Conservation (phyloP, 345 rosid genomes). For the Aurinia saxatilis region DNA sequence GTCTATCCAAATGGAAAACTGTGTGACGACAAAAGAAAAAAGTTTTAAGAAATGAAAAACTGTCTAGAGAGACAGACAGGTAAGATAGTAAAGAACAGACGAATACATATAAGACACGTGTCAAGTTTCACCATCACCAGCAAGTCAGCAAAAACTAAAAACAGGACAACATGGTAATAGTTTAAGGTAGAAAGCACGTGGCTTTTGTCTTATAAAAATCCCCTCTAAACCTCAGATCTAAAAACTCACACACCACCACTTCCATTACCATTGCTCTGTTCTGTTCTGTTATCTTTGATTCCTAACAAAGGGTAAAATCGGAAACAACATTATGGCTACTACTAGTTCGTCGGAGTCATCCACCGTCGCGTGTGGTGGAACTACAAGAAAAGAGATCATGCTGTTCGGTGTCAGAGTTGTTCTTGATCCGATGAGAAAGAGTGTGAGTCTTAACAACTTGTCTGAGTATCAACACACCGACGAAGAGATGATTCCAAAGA, state of each 20-base stretch:
- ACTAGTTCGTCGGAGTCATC: constrained; percentile 22
- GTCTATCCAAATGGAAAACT: constrained; percentile 17
- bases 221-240: neutral
- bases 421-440: constrained; percentile 88
- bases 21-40: neutral
- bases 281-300: constrained; percentile 24
- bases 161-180: constrained; percentile 11
- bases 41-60: neutral
- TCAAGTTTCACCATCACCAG: neutral
- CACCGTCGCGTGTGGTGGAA: constrained; percentile 13
- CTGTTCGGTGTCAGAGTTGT: constrained; percentile 86
- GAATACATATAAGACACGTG: neutral
- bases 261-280: constrained; percentile 23
- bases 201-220: constrained; percentile 19
- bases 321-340: constrained; percentile 1
- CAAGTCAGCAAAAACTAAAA: neutral
- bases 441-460: constrained; percentile 80
- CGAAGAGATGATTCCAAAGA: constrained; percentile 27
- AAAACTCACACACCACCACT: constrained; percentile 16
- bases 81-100: constrained; percentile 2
- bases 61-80: constrained; percentile 7
- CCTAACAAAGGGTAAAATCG: neutral
- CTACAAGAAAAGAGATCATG: constrained; percentile 55
- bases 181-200: constrained; percentile 16
- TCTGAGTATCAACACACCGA: constrained; percentile 56